phyloP scores from a whole-genome alignment of 2,329 filamentous ascomycete species.

The Pochonia chlamydosporia region DNA sequence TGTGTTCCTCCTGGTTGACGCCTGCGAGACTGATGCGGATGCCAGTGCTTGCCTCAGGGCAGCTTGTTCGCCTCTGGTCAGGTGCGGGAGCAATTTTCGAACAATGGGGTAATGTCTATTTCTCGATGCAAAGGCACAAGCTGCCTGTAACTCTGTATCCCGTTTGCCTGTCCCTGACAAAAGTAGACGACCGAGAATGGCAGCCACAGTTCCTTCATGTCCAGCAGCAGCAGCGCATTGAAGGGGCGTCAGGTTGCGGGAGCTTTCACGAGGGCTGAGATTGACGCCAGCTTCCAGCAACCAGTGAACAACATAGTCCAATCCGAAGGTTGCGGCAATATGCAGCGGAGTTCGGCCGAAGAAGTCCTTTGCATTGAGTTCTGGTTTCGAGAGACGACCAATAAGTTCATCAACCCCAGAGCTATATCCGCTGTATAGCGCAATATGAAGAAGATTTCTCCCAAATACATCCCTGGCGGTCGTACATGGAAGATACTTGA shows the following conservation, averaged over 20 bases:
- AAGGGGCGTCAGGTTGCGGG: not conserved
- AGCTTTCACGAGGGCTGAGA: not conserved
- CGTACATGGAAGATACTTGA: not conserved
- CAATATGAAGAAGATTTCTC: not conserved
- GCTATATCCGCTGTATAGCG: not conserved
- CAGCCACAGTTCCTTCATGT: not conserved
- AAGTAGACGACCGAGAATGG: not conserved
- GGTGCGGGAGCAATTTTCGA: not conserved
- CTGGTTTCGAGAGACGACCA: not conserved
- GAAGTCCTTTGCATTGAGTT: not conserved
- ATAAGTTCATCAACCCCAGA: not conserved
- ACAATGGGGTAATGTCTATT: not conserved
- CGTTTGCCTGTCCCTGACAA: not conserved
- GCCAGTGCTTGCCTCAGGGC: not conserved
- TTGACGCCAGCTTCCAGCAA: not conserved
- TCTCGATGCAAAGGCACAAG: not conserved
- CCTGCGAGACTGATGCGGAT: not conserved
- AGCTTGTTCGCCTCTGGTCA: not conserved
- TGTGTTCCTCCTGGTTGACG: not conserved
- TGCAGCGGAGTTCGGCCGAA: not conserved
- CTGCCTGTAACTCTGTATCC: not conserved
- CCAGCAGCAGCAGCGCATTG: constrained; percentile 1
- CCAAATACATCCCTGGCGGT: not conserved
- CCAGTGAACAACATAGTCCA: not conserved
- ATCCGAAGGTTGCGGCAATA: not conserved